Conservation (phyloP, 2,329 filamentous ascomycete species). For the Fusarium bulbicola region DNA sequence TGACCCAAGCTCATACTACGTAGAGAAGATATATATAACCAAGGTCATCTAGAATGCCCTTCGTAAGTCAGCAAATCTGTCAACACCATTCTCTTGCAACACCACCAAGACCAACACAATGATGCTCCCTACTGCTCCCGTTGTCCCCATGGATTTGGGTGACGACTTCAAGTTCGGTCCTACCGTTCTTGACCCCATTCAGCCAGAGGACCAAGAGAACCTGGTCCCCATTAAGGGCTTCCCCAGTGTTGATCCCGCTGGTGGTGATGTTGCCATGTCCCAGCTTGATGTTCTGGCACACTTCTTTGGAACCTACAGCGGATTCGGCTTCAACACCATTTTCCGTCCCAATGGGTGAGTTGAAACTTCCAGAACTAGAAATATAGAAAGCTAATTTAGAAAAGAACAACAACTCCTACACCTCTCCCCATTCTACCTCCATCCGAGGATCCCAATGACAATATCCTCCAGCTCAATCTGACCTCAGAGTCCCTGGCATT, state of each 20-base stretch:
- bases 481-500: slow-evolving; percentile 49
- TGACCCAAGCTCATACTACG: neutral
- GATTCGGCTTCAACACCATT: slow-evolving; percentile 51
- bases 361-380: fast-evolving
- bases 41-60: neutral
- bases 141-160: slow-evolving; percentile 22
- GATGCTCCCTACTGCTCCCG: slow-evolving; percentile 16
- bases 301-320: slow-evolving; percentile 44
- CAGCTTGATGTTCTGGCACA: slow-evolving; percentile 36
- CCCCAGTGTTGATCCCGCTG: neutral
- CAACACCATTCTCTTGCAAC: neutral
- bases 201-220: slow-evolving; percentile 9
- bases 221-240: slow-evolving; percentile 5
- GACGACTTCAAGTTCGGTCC: slow-evolving; percentile 27
- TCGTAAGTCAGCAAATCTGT: neutral
- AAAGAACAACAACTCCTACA: slow-evolving; percentile 32
- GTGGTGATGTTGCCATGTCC: slow-evolving; percentile 11
- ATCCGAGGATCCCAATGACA: slow-evolving; percentile 32
- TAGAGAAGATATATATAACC: neutral
- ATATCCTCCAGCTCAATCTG: slow-evolving; percentile 51
- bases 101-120: neutral
- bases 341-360: slow-evolving; percentile 46
- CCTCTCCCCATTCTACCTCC: slow-evolving; percentile 14
- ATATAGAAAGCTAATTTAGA: no score
- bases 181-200: slow-evolving; percentile 23